These are phyloP conservation scores for Talaromyces marneffei DNA, from an alignment of 2,329 filamentous ascomycete species.

Conservation along the genomic window DNA sequence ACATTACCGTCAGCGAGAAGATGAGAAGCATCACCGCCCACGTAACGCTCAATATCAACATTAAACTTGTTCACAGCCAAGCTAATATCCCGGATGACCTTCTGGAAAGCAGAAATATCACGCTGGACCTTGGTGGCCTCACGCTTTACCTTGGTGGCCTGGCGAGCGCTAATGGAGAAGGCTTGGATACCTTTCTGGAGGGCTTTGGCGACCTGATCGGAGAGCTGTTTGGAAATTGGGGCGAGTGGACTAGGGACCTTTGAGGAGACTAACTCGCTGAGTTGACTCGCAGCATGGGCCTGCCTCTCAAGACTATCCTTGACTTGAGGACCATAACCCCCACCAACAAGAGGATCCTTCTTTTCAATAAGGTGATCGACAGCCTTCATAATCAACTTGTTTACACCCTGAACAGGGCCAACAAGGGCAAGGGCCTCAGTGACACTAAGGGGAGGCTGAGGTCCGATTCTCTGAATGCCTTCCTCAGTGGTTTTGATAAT, in stretches of 20 bases:
- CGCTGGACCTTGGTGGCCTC: constrained; percentile 10
- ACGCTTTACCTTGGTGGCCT: too few relatives aligned
- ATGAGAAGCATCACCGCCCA: constrained; percentile 18
- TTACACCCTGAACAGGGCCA: constrained; percentile 24
- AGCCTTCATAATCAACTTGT: constrained; percentile 20
- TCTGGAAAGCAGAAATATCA: constrained; percentile 12
- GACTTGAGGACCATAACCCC: constrained; percentile 20
- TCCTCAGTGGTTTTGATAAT: constrained; percentile 22
- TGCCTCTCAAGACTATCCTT: constrained; percentile 20
- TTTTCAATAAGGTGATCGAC: constrained; percentile 23
- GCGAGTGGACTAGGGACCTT: constrained; percentile 27
- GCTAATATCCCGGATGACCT: constrained; percentile 16
- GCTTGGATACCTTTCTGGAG: constrained; percentile 28
- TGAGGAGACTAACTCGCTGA: constrained; percentile 24
- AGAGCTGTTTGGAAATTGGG: constrained; percentile 23
- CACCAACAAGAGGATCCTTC: constrained; percentile 23
- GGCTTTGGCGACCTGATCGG: constrained; percentile 25
- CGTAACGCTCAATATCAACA: constrained; percentile 23
- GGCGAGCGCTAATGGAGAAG: too few relatives aligned
- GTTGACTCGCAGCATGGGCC: constrained; percentile 24
- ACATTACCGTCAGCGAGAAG: constrained; percentile 21
- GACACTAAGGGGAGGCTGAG: constrained; percentile 18
- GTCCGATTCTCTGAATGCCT: constrained; percentile 22
- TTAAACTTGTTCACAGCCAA: constrained; percentile 19
- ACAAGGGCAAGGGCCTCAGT: constrained; percentile 26